Base-by-base conservation (phyloP, 2,329 filamentous ascomycete genomes). In the Trichophyton simii region DNA sequence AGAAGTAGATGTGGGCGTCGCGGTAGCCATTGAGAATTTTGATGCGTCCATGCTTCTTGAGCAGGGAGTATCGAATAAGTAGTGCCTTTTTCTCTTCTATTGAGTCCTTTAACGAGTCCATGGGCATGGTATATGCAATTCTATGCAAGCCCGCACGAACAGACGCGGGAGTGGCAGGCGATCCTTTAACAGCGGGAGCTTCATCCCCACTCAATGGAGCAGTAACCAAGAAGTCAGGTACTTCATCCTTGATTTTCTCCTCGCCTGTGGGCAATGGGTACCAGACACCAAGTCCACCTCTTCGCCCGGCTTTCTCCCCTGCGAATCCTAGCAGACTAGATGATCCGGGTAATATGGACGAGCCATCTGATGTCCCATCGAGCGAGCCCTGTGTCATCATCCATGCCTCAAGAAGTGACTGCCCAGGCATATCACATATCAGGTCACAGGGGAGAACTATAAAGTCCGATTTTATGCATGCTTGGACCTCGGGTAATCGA, bases 1-100 rank as follows among this genome's bases (percentile, higher is more conserved):
- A 89, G 65, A 99, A 84, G 74, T 99, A 99, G 62, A 97, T 87
- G 71, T 97, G 92, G 0, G 92, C 89, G 72, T 97, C 92, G 48
- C 94, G 84, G 72, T 95, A 87, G 3, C 86, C 89, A 13, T 86
- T 92, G 63, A 91, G 80, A 80, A 96, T 87, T 67, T 87, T 87
- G 48, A 95, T 79, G 38, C 84, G 83, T 8, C 89, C 85, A 69
- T 95, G 86, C 66, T 83, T 84, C 62, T 84, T 82, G 11, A 96
- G 77, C 34, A 96, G 79, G 3, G 85, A 84, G 68, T 92, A 87
- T 2, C 92, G 85, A 50, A 95, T 75, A 0, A 88, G 85, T 44
- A 77, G 70, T 31, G 72, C 73, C 64, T 87, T 89, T 66, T 87
- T 84, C 46, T 87, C 85, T 67, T 92, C 89, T 44, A 85, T 84